phyloP scores from a whole-genome alignment of 2,329 filamentous ascomycete genomes.

The Hymenoscyphus albidus region DNA sequence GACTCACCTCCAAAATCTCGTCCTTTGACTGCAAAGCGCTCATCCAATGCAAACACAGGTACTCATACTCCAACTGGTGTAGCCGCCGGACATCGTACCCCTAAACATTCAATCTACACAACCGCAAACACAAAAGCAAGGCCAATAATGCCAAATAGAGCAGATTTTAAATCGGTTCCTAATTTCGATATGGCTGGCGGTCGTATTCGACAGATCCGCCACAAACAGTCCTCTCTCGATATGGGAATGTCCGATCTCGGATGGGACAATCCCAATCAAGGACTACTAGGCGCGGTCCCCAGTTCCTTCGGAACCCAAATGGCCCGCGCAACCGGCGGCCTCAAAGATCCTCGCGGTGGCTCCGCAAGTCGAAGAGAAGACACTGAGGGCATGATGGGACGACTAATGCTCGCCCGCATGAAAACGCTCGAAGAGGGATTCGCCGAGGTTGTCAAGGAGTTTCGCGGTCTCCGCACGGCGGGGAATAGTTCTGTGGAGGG shows the following conservation, averaged over 20 bases:
- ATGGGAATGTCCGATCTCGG: constrained; percentile 67
- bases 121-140: constrained; percentile 47
- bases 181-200: constrained; percentile 39
- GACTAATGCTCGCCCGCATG: constrained; percentile 84
- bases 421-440: constrained; percentile 91
- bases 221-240: constrained; percentile 59
- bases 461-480: constrained; percentile 40
- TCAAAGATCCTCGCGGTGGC: constrained; percentile 44
- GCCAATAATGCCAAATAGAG: constrained; percentile 51
- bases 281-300: constrained; percentile 60
- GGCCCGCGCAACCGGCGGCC: constrained; percentile 64
- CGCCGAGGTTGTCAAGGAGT: constrained; percentile 77
- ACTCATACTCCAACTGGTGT: constrained; percentile 24
- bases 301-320: constrained; percentile 80
- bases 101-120: constrained; percentile 36
- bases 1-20: constrained; percentile 38
- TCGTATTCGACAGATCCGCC: constrained; percentile 23
- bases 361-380: constrained; percentile 37
- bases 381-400: constrained; percentile 70
- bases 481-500: constrained; percentile 28
- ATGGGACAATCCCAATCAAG: constrained; percentile 60
- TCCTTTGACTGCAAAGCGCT: constrained; percentile 35
- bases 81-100: constrained; percentile 23
- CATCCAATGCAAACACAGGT: constrained; percentile 27
- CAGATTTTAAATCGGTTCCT: constrained; percentile 52